A percentile compares a stretch with the other conserved stretches of the same genome.
These are phyloP conservation scores for Tricholoma sp. DNA, from an alignment of 768 basidiomycete species.

Conservation along the genomic window DNA sequence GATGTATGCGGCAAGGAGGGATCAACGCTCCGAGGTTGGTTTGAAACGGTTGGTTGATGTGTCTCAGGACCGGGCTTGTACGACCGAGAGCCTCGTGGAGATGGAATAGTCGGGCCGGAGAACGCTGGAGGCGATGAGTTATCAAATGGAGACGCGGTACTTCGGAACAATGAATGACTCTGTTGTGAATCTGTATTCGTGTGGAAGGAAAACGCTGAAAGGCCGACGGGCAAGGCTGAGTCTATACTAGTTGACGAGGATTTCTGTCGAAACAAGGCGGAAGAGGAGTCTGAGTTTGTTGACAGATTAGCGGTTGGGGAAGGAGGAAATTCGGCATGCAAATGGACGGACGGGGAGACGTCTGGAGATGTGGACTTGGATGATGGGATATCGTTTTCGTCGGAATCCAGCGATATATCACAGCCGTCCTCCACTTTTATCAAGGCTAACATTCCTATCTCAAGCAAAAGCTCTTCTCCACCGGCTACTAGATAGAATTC, in stretches of 20 bases:
- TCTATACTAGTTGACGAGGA: not conserved
- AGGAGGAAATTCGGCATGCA: constrained; percentile 40
- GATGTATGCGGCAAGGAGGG: constrained; percentile 11
- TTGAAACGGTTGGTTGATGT: not conserved
- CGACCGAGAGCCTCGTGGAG: not conserved
- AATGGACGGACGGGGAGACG: constrained; percentile 38
- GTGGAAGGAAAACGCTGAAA: not conserved
- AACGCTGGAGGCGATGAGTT: not conserved
- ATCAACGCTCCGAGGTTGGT: constrained; percentile 4
- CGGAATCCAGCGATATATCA: constrained; percentile 41
- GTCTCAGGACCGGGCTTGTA: not conserved
- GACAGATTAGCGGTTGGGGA: constrained; percentile 32
- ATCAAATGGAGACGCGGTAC: not conserved
- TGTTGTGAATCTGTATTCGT: not conserved
- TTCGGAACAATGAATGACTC: not conserved
- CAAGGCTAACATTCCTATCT: constrained; percentile 40
- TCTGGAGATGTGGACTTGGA: constrained; percentile 39
- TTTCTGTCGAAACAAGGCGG: not conserved
- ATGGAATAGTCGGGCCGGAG: not conserved
- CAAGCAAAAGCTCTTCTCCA: constrained; percentile 64
- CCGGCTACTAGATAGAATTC: constrained; percentile 79
- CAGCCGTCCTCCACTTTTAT: constrained; percentile 54
- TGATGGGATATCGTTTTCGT: constrained; percentile 33
- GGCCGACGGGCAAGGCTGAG: not conserved
- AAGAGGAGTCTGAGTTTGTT: constrained; percentile 5